phyloP scores from a whole-genome alignment of 2,329 filamentous ascomycete genomes.

The Phyllosticta citrichinensis region DNA sequence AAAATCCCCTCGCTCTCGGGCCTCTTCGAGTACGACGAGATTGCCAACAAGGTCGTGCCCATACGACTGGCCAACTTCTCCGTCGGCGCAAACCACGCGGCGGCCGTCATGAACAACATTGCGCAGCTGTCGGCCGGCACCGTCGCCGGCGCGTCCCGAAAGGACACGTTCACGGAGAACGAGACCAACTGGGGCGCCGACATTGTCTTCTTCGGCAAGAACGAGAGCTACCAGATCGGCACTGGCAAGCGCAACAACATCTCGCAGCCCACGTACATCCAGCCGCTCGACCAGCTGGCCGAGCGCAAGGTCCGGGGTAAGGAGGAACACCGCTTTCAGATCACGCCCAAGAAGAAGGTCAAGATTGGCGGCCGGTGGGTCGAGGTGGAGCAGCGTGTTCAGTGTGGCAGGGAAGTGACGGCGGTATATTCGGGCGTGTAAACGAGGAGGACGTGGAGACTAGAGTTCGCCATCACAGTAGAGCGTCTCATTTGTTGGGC shows the following conservation, averaged over 20 bases:
- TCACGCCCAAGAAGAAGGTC: conserved; percentile 66
- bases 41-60: conserved; percentile 54
- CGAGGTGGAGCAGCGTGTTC: conserved; percentile 73
- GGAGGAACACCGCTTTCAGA: conserved; percentile 66
- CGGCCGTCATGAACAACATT: conserved; percentile 75
- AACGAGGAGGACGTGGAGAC: conserved; percentile 5
- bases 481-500: not conserved
- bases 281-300: conserved; percentile 57
- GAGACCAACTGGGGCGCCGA: conserved; percentile 85
- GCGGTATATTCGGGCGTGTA: conserved; percentile 66
- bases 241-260: conserved; percentile 81
- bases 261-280: conserved; percentile 65
- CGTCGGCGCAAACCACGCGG: conserved; percentile 69
- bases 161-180: conserved; percentile 37
- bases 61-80: conserved; percentile 67
- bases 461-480: not conserved
- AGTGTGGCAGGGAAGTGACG: conserved; percentile 74
- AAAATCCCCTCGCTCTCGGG: conserved; percentile 78
- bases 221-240: conserved; percentile 87
- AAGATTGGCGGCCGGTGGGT: conserved; percentile 60
- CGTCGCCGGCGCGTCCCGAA: conserved; percentile 27
- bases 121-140: conserved; percentile 51
- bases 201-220: conserved; percentile 87
- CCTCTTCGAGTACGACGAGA: conserved; percentile 80
- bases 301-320: conserved; percentile 52